Percentiles rank a stretch among this genome's conserved stretches.
These are phyloP conservation scores for Triglochin maritima DNA, from an alignment of 106 monocot genomes.

Conservation along the genomic window DNA sequence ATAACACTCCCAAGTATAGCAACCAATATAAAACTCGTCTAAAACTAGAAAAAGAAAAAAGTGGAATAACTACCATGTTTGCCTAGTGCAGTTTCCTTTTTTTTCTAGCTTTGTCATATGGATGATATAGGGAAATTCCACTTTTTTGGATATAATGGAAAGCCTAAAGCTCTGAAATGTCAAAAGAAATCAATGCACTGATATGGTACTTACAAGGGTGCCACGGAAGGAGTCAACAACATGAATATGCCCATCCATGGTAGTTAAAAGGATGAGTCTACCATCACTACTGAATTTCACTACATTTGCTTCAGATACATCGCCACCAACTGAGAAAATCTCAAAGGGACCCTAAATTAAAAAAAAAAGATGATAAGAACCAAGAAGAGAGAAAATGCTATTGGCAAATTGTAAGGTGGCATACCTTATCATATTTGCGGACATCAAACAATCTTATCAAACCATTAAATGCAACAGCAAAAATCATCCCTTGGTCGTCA, in stretches of 20 bases:
- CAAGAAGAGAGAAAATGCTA: not conserved
- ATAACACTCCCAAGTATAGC: no score
- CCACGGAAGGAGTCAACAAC: slow-evolving; percentile 92
- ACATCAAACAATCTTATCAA: slow-evolving; percentile 86
- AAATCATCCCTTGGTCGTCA: slow-evolving; percentile 95
- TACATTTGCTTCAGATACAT: slow-evolving; percentile 78
- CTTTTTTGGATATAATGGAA: no score
- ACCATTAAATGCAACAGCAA: slow-evolving; percentile 83
- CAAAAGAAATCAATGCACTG: no score
- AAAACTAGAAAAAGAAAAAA: no score
- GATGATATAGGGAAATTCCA: no score
- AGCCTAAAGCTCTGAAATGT: no score
- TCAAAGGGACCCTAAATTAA: slow-evolving; percentile 86
- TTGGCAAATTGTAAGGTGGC: not conserved
- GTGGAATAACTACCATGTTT: no score
- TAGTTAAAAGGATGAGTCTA: slow-evolving; percentile 74
- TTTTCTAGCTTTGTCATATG: no score
- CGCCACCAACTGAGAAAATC: slow-evolving; percentile 60
- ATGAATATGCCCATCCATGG: slow-evolving; percentile 76
- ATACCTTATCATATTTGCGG: slow-evolving; percentile 70
- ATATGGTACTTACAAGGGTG: slow-evolving; percentile 37
- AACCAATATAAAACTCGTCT: no score
- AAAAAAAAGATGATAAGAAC: not conserved
- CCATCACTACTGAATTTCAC: slow-evolving; percentile 96
- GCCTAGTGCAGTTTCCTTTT: no score